Evolutionary conservation across 208 protist genomes (phyloP).

Genomic region (Crithidia fasciculata): DNA sequence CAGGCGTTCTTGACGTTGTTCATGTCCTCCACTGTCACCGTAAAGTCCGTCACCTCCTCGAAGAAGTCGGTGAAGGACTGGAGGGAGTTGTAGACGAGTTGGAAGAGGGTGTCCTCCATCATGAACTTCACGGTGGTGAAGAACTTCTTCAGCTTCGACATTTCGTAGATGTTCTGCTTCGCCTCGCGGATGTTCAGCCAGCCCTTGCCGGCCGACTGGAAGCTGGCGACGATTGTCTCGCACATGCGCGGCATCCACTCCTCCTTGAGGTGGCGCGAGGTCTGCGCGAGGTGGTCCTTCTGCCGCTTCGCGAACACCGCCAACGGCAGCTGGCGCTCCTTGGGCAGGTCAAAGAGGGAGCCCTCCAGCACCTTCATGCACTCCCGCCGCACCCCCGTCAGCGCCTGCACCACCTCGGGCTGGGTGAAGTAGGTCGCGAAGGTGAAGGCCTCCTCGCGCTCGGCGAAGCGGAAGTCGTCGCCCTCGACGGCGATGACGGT

Average conservation of each 20-base stretch:
- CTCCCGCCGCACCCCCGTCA: constrained; percentile 88
- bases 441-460: constrained; percentile 83
- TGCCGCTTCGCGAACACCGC: constrained; percentile 87
- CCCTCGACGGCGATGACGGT: constrained; percentile 70
- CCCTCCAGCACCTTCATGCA: constrained; percentile 91
- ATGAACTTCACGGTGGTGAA: constrained; percentile 97
- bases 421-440: constrained; percentile 95
- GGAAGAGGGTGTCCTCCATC: constrained; percentile 96
- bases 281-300: constrained; percentile 68
- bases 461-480: constrained; percentile 74
- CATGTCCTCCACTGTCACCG: constrained; percentile 88
- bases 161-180: constrained; percentile 96
- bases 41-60: constrained; percentile 91
- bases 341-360: constrained; percentile 90
- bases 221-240: constrained; percentile 82
- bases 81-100: constrained; percentile 91
- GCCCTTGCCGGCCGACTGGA: constrained; percentile 96
- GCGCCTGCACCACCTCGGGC: constrained; percentile 89
- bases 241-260: constrained; percentile 92
- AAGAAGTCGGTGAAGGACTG: constrained; percentile 90
- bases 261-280: constrained; percentile 87
- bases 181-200: constrained; percentile 97
- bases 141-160: constrained; percentile 98
- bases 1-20: constrained; percentile 89
- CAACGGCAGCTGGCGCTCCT: constrained; percentile 91